Base-by-base conservation (phyloP, 192 early-diverging fungal species). In the Entomortierella lignicola region DNA sequence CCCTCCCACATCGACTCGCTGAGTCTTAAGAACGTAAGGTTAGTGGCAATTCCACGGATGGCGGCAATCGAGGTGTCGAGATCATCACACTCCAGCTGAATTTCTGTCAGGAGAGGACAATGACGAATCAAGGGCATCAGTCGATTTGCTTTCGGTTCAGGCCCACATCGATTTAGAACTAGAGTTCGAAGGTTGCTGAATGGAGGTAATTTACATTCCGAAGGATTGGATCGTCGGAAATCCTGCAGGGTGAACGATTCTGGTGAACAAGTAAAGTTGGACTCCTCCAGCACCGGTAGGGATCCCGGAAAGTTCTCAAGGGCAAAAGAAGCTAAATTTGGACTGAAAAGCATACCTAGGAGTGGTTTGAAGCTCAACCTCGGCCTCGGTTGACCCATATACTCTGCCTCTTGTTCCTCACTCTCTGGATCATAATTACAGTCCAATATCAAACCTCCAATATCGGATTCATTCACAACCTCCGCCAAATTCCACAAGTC, bases 291-390 rank as follows among this genome's bases (percentile, higher is more conserved):
- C 0, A 26, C 8, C 17, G 64, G 58, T 8, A 66, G 34, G 1
- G 59, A 37, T 21, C 61, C 72, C 2, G 63, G 25, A 55, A 61
- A 74, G 57, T 74, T 74, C 23, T 74, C 64, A 2, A 74, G 47
- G 0, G 72, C 61, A 18, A 74, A 30, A 0, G 72, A 66, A 4
- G 64, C 34, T 25, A 74, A 43, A 8, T 50, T 41, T 4, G 55
- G 57, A 26, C 60, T 47, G 27, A 61, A 74, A 23, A 74, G 26
- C 29, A 74, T 74, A 0, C 63, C 72, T 3, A 74, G n/a, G 6
- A 74, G n/a, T 0, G 72, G 72, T 18, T 60, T 53, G 52, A 74
- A 74, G 51, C 41, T 74, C 55, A 58, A 25, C 11, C 2, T 26
- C 10, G 10, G 18, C 30, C 18, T 42, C 25, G 37, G 43, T 34